These are phyloP conservation scores for Phytophthora gonapodyides DNA, from an alignment of 352 stramenopile genomes.

Conservation along the genomic window DNA sequence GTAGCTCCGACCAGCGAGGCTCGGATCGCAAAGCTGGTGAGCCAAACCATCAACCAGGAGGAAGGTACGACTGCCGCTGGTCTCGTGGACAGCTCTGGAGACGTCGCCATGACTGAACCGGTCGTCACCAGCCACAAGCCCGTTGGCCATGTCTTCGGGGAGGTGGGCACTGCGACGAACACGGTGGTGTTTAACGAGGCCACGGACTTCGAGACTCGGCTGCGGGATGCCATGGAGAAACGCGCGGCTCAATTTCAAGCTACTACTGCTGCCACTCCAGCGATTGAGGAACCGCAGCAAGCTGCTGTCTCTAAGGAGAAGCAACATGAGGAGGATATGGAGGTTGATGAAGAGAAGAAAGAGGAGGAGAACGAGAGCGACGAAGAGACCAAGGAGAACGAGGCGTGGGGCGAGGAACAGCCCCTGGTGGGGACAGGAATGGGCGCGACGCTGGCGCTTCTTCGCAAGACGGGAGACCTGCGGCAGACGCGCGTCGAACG, in stretches of 20 bases:
- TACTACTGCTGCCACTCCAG: conserved; percentile 6
- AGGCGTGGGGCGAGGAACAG: conserved; percentile 83
- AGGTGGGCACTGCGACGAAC: conserved; percentile 37
- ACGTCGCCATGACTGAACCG: conserved; percentile 16
- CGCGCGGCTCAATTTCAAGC: conserved; percentile 59
- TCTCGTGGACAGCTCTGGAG: conserved; percentile 10
- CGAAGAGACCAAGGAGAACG: conserved; percentile 55
- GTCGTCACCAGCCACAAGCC: conserved; percentile 28
- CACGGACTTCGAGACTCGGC: conserved; percentile 79
- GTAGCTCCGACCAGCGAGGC: conserved; percentile 46
- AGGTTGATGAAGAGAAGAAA: conserved; percentile 35
- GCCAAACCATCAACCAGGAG: conserved; percentile 43
- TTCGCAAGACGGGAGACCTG: conserved; percentile 94
- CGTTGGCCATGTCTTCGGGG: conserved; percentile 52
- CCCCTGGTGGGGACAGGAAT: conserved; percentile 88
- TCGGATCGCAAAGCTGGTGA: conserved; percentile 63
- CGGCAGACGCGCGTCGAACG: conserved; percentile 87
- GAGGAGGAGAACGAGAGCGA: conserved; percentile 50
- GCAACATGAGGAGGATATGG: conserved; percentile 33
- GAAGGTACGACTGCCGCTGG: conserved; percentile 24
- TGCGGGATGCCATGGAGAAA: conserved; percentile 81
- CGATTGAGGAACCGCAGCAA: conserved; percentile 7
- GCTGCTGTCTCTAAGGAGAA: conserved; percentile 38
- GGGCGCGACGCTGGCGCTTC: conserved; percentile 91
- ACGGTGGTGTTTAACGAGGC: conserved; percentile 84